Percentiles rank a stretch among this genome's conserved stretches.
These are phyloP conservation scores for Eucalyptus erythrocorys DNA, from an alignment of 345 rosid genomes.

Conservation along the genomic window DNA sequence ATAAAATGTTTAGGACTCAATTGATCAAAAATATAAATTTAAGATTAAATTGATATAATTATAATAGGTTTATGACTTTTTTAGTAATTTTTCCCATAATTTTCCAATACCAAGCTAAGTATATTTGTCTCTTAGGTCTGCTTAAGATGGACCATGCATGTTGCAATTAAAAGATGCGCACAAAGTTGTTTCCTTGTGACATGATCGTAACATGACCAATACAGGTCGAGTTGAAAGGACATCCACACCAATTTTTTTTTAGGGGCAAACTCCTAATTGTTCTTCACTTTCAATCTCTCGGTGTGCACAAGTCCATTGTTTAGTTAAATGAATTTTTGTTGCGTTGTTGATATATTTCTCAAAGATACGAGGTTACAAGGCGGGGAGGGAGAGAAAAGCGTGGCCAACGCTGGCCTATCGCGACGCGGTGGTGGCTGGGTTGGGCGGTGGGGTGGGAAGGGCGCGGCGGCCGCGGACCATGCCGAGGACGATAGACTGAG, in stretches of 20 bases:
- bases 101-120: not conserved
- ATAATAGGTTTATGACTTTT: no score
- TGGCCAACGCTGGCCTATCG: not conserved
- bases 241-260: not conserved
- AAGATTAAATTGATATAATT: no score
- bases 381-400: not conserved
- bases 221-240: not conserved
- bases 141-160: not conserved
- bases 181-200: not conserved
- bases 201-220: not conserved
- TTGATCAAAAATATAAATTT: no score
- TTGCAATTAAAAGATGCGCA: not conserved
- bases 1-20: no score
- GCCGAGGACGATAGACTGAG: not conserved
- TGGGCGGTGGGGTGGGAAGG: not conserved
- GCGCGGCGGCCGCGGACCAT: rapidly evolving
- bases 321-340: not conserved
- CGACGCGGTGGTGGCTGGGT: not conserved
- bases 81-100: no score
- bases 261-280: not conserved
- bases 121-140: not conserved
- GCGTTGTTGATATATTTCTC: not conserved
- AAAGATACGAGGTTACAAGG: not conserved
- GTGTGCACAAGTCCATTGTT: not conserved
- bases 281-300: not conserved